These are phyloP conservation scores for Agaricus sinodeliciosus DNA, from an alignment of 768 basidiomycete species.

Conservation along the genomic window DNA sequence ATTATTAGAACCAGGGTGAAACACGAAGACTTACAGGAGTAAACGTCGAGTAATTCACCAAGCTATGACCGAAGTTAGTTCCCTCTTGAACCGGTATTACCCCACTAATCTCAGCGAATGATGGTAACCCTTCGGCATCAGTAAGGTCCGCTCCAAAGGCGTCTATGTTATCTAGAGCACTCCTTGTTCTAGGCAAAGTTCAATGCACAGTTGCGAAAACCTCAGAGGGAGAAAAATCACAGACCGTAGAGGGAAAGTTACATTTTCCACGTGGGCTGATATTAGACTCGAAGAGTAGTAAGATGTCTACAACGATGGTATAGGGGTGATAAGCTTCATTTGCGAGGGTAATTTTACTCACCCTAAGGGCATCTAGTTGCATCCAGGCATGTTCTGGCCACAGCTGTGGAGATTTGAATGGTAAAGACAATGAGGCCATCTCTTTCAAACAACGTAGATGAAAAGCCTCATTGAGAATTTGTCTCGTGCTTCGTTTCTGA, in stretches of 20 bases:
- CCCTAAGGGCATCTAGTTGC: constrained; percentile 22
- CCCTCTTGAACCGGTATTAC: constrained; percentile 35
- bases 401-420: constrained; percentile 35
- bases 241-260: constrained; percentile 55
- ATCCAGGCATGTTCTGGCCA: constrained; percentile 29
- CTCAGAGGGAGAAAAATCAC: constrained; percentile 11
- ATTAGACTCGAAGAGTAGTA: constrained; percentile 55
- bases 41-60: constrained; percentile 36
- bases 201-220: background rate
- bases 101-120: constrained; percentile 53
- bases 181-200: constrained; percentile 22
- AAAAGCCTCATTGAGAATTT: constrained; percentile 56
- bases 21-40: constrained; percentile 12
- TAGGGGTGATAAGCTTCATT: constrained; percentile 8
- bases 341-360: constrained; percentile 15
- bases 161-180: constrained; percentile 30
- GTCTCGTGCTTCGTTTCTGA: constrained; percentile 31
- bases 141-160: constrained; percentile 43
- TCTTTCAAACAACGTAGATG: constrained; percentile 46
- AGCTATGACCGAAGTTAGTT: constrained; percentile 20
- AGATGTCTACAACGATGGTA: constrained; percentile 20
- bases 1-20: background rate
- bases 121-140: constrained; percentile 44
- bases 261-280: constrained; percentile 51
- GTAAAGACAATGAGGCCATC: constrained; percentile 41